These are phyloP conservation scores for Neurospora sp. DNA, from an alignment of 495 filamentous ascomycete species.

Conservation along the genomic window DNA sequence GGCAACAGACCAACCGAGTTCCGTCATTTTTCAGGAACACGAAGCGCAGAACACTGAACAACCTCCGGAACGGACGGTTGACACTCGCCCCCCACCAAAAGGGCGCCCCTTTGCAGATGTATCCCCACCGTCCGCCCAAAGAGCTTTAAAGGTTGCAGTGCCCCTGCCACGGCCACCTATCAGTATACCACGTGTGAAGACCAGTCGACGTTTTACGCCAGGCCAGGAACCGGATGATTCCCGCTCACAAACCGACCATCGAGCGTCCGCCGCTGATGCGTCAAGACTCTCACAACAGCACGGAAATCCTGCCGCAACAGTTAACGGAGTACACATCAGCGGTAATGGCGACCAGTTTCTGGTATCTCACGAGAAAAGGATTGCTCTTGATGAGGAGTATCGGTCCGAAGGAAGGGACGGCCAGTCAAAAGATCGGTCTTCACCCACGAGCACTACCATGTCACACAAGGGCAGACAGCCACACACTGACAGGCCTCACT, in stretches of 20 bases:
- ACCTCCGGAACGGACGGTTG: neutral
- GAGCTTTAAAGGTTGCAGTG: neutral
- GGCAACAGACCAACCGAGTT: neutral
- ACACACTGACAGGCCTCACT: neutral
- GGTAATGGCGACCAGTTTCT: neutral
- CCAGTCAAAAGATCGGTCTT: neutral
- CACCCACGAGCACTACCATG: neutral
- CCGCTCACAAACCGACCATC: neutral
- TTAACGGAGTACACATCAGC: neutral
- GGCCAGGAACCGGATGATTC: neutral
- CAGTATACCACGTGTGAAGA: neutral
- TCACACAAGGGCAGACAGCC: neutral
- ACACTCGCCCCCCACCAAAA: neutral
- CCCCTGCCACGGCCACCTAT: neutral
- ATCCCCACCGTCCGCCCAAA: neutral
- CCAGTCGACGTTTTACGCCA: neutral
- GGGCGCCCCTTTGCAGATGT: neutral
- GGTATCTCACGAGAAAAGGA: neutral
- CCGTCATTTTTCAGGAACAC: neutral
- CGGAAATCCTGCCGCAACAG: neutral
- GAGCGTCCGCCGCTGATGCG: neutral
- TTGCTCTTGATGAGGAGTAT: neutral
- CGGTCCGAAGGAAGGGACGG: neutral
- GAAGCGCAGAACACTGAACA: neutral
- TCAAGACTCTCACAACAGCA: neutral